Percentiles rank a stretch among this genome's conserved stretches.
These are phyloP conservation scores for Colletotrichum trifolii DNA, from an alignment of 2,329 filamentous ascomycete genomes.

Conservation along the genomic window DNA sequence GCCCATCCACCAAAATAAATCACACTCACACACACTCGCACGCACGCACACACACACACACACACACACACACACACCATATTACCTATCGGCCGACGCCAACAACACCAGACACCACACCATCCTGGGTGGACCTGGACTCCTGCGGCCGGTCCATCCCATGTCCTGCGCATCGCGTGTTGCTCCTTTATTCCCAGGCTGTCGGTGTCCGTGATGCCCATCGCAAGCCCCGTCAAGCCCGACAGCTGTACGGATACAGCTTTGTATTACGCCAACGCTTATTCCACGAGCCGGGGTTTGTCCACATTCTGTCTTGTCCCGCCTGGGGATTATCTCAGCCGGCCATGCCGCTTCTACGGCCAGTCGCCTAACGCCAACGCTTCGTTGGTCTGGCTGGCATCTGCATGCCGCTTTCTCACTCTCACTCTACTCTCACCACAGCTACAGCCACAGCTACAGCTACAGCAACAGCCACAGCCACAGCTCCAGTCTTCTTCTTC, in stretches of 20 bases:
- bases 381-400: conserved; percentile 12
- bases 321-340: conserved; percentile 8
- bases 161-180: conserved; percentile 7
- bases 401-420: conserved; percentile 7
- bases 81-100: neutral
- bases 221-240: neutral
- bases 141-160: neutral
- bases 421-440: too few relatives aligned
- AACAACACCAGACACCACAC: conserved; percentile 13
- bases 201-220: neutral
- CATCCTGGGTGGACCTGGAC: conserved; percentile 6
- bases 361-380: conserved; percentile 2
- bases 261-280: conserved; percentile 12
- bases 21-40: conserved; percentile 1
- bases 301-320: neutral
- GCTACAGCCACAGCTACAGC: neutral
- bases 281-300: conserved; percentile 1
- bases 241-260: neutral
- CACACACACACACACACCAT: neutral
- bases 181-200: neutral
- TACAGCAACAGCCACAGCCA: neutral
- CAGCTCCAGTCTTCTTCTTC: conserved; percentile 1
- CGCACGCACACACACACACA: conserved; percentile 3
- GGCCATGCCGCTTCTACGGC: conserved; percentile 4
- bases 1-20: conserved; percentile 4